Base-by-base conservation (phyloP, 179 eudicot species). In the Corrigiola litoralis region DNA sequence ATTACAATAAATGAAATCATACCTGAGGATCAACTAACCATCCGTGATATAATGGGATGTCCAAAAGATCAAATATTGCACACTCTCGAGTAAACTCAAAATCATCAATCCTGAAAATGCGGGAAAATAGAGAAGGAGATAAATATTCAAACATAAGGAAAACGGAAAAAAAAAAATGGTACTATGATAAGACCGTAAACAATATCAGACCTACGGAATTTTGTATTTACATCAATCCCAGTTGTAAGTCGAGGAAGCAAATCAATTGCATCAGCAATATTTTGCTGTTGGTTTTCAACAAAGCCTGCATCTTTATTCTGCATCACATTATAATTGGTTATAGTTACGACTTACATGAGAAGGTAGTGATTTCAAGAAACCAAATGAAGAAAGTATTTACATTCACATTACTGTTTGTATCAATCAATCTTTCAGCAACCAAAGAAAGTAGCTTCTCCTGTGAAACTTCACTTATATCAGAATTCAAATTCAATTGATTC, bases 1-100 rank as follows among this genome's bases (percentile, higher is more conserved):
- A 55, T n/a, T 12, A 12, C 38, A 46, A n/a, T n/a, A n/a, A 20
- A 32, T 52, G 31, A 18, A 24, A 25, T 54, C 75, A 66, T 89
- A 89, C 98, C 95, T 92, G 95, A 34, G 95, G 90, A 84, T 92
- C 98, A 75, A 92, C 85, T 61, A 92, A 79, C 98, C 98, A 92
- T 55, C 98, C 98, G 79, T 92, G 96, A 69, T 85, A 92, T n/a
- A 92, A 81, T n/a, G 98, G 95, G 67, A 92, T 92, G 70, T 84
- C 96, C 81, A 92, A 61, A 54, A 92, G 84, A 77, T 92, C 95
- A 75, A 89, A 92, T 72, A 92, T 92, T 52, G 98, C 90, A 74
- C 95, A 92, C 82, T 92, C 98, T 1, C 62, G 84, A 48, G 98
- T 92, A 73, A 92, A 92, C 77, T 92, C 98, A 77, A 92, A 92